Percentiles rank a stretch among this genome's conserved stretches.
These are phyloP conservation scores for Eimeria necatrix DNA, from an alignment of 169 alveolate genomes.

Conservation along the genomic window DNA sequence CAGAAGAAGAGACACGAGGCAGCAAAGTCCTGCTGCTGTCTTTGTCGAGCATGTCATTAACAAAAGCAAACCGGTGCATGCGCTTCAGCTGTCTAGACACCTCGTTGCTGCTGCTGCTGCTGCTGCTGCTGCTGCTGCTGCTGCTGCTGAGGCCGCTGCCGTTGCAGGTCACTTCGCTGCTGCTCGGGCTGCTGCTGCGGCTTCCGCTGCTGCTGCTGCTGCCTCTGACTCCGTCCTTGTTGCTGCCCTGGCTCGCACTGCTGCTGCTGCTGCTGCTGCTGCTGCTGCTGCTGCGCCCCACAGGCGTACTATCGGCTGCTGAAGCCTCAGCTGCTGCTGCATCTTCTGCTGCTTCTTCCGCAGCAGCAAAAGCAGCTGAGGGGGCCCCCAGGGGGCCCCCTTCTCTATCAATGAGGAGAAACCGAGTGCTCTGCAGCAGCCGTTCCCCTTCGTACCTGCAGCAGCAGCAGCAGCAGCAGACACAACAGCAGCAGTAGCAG, in stretches of 20 bases:
- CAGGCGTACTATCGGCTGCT: neutral
- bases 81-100: neutral
- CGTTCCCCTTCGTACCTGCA: neutral
- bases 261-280: conserved; percentile 30
- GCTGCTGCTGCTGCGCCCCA: neutral
- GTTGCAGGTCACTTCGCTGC: neutral
- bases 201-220: conserved; percentile 28
- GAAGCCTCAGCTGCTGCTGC: neutral
- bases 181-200: conserved; percentile 14
- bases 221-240: neutral
- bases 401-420: neutral
- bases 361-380: neutral
- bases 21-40: neutral
- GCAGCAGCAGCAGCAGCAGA: neutral
- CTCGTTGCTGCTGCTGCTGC: conserved; percentile 4
- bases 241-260: neutral
- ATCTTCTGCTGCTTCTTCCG: neutral
- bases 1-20: neutral
- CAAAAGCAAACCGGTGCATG: neutral
- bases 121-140: conserved; percentile 33
- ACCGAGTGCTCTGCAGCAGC: neutral
- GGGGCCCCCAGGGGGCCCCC: neutral
- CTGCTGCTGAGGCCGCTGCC: neutral
- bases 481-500: conserved; percentile 7
- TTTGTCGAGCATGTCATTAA: neutral